Conservation (phyloP, 1,284 basidiomycete species). For the Quambalaria eucalypti region DNA sequence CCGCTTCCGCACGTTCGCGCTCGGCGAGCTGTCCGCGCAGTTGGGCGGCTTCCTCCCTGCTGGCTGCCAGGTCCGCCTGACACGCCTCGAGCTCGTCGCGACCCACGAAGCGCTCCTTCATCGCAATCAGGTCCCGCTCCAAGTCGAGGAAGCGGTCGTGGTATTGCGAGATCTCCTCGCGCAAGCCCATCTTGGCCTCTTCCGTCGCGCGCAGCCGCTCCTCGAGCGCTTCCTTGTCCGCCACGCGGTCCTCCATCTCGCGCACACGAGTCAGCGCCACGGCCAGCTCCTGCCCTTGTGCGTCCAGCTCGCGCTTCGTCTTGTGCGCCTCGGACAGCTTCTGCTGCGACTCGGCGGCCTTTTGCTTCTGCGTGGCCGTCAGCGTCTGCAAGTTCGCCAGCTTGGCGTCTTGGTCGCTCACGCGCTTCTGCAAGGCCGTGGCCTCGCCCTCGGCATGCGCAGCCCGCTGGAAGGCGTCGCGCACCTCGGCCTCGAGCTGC, state of each 20-base stretch:
- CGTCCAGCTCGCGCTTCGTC: constrained; percentile 22
- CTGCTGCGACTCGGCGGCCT: constrained; percentile 29
- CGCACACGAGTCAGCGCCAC: constrained; percentile 7
- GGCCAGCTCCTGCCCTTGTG: constrained; percentile 11
- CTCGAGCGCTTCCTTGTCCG: constrained; percentile 14
- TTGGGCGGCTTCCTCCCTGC: constrained; percentile 14
- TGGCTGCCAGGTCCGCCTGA: constrained; percentile 11
- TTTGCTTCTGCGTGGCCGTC: constrained; percentile 36
- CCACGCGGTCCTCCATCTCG: constrained; percentile 13
- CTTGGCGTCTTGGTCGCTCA: constrained; percentile 30
- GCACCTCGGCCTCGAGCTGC: constrained; percentile 6
- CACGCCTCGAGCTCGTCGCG: constrained; percentile 8
- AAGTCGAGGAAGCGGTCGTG: constrained; percentile 20
- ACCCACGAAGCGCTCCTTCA: constrained; percentile 26
- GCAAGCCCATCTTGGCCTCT: constrained; percentile 12
- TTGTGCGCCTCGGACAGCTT: constrained; percentile 30
- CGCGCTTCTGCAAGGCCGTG: constrained; percentile 20
- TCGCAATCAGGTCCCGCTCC: constrained; percentile 21
- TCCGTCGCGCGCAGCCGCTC: constrained; percentile 12
- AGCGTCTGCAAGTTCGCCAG: constrained; percentile 28
- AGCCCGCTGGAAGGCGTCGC: constrained; percentile 15
- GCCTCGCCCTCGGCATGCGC: constrained; percentile 27
- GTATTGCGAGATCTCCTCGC: constrained; percentile 14
- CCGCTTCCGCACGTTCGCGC: no score
- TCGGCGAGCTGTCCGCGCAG: constrained; percentile 12